A percentile compares a stretch with the other conserved stretches of the same genome.
phyloP scores from a whole-genome alignment of 495 filamentous ascomycete species.

The Penicillium lividum region DNA sequence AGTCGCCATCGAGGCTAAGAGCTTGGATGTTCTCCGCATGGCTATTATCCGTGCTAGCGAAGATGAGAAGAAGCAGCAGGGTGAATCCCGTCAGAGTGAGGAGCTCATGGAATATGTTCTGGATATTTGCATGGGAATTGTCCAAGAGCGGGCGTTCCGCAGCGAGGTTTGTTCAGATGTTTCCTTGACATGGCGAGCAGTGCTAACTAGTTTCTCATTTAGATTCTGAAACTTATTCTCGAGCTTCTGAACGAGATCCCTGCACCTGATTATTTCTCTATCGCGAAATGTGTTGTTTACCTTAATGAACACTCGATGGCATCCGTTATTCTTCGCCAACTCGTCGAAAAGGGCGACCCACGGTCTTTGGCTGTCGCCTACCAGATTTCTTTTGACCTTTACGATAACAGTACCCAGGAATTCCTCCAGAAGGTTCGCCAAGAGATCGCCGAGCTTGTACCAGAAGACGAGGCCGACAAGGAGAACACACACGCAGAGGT shows the following conservation, averaged over 20 bases:
- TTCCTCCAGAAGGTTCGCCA: slow-evolving; percentile 89
- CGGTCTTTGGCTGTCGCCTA: slow-evolving; percentile 84
- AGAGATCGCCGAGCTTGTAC: slow-evolving; percentile 66
- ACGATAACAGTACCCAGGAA: slow-evolving; percentile 97
- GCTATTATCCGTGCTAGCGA: slow-evolving; percentile 81
- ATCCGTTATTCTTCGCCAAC: slow-evolving; percentile 77
- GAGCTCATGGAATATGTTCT: slow-evolving; percentile 97
- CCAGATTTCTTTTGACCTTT: slow-evolving; percentile 96
- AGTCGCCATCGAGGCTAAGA: slow-evolving; percentile 94
- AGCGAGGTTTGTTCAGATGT: slow-evolving; percentile 58
- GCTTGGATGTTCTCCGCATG: slow-evolving; percentile 82
- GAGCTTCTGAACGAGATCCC: slow-evolving; percentile 86
- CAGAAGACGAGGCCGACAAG: slow-evolving; percentile 42
- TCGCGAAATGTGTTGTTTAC: slow-evolving; percentile 97
- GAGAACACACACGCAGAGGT: slow-evolving; percentile 51
- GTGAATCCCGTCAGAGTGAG: slow-evolving; percentile 66
- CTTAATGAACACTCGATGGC: slow-evolving; percentile 91
- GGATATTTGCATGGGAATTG: slow-evolving; percentile 95
- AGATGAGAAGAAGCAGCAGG: slow-evolving; percentile 70
- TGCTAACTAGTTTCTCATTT: slow-evolving; percentile 28
- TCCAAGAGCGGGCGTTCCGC: slow-evolving; percentile 88
- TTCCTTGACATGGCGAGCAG: background rate
- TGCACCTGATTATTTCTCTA: slow-evolving; percentile 93
- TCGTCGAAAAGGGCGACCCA: slow-evolving; percentile 77
- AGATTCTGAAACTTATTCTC: slow-evolving; percentile 85